Base-by-base conservation (phyloP, 106 monocot genomes). In the Acorus gramineus region DNA sequence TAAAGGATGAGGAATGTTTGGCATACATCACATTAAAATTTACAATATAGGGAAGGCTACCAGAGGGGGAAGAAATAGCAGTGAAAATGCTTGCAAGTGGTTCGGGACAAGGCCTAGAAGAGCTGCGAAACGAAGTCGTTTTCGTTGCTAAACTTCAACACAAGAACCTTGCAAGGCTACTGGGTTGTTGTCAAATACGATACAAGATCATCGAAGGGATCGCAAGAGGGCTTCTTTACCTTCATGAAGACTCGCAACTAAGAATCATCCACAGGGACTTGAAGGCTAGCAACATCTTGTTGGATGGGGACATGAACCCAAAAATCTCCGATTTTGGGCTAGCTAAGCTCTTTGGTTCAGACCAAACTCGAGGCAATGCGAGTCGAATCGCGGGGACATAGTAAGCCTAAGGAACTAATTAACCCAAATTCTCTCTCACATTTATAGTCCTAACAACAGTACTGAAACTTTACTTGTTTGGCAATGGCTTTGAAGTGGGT, bases 221-320 rank as follows among this genome's bases (percentile, higher is more conserved):
- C 60, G 70, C 60, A 12, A 59, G 53, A 48, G 77, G 71, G 13
- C 52, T 77, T 52, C 77, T 54, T 2, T 78, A 78, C 53, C 77
- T 78, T 9, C 77, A 78, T 49, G 71, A 78, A 66, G 77, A 78
- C 14, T 78, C 77, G 6, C 66, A 59, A n/a, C 55, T 72, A 28
- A 28, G 28, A 28, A 28, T 28, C 28, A 28, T 28, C 28, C 28
- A 28, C 28, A 28, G 28, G 28, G 9, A 77, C 66, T 59, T 77
- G 12, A 77, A 77, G 63, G 77, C 77, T 3, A 71, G 77, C 48
- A 77, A 77, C 48, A 55, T 77, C 7, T 13, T 77, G 54, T 55
- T 78, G 42, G 72, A 78, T 47, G 59, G 50, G 11, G 66, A 78
- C 11, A 56, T 72, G 66, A 72, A 56, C 42, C 72, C 77, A 28